Conservation (phyloP, 352 stramenopile genomes). For the Globisporangium canariense region DNA sequence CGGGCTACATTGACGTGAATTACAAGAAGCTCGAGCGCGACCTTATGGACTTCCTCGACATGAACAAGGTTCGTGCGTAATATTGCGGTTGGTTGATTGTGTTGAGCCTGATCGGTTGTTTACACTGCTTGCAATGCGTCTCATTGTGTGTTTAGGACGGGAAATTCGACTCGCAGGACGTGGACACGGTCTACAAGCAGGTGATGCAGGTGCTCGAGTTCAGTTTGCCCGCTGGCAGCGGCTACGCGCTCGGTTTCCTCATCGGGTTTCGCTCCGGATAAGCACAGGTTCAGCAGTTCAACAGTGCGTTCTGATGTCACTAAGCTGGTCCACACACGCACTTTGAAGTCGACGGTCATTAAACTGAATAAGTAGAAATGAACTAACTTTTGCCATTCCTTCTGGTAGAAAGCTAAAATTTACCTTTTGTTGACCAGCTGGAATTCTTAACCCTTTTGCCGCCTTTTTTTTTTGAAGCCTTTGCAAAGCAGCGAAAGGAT, state of each 20-base stretch:
- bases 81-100: neutral
- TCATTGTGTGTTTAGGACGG: slow-evolving; percentile 40
- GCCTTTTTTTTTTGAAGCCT: neutral
- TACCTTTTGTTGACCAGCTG: neutral
- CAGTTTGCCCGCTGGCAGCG: slow-evolving; percentile 68
- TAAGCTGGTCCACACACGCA: no score
- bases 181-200: slow-evolving; percentile 73
- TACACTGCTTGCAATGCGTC: neutral
- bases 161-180: slow-evolving; percentile 66
- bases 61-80: slow-evolving; percentile 43
- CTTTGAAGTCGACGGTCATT: no score
- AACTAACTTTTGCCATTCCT: no score
- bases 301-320: no score
- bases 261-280: slow-evolving; percentile 76
- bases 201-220: slow-evolving; percentile 79
- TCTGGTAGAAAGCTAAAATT: no score
- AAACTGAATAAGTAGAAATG: no score
- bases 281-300: neutral
- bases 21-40: slow-evolving; percentile 89
- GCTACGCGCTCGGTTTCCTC: slow-evolving; percentile 72
- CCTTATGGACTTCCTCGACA: slow-evolving; percentile 63
- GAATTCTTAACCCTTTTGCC: neutral
- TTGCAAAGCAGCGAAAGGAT: slow-evolving; percentile 5
- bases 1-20: slow-evolving; percentile 90
- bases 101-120: neutral